phyloP scores from a whole-genome alignment of 2,329 filamentous ascomycete species.

The Fusarium nanum region DNA sequence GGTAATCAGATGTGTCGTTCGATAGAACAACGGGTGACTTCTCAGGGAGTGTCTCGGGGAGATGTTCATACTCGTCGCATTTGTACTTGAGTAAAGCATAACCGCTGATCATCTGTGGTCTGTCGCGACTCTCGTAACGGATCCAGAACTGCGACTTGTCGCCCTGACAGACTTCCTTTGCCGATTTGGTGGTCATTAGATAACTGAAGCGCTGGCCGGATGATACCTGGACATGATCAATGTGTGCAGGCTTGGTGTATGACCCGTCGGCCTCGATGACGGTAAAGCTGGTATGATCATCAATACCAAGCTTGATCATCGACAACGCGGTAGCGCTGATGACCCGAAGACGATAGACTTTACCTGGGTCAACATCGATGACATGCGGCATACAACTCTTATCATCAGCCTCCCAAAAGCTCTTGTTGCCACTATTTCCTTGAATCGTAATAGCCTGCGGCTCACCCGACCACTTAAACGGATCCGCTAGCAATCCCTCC shows the following conservation, averaged over 20 bases:
- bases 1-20: slow-evolving; percentile 52
- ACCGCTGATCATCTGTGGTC: slow-evolving; percentile 17
- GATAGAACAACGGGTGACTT: slow-evolving; percentile 49
- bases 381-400: slow-evolving; percentile 27
- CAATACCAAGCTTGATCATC: slow-evolving; percentile 26
- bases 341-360: slow-evolving; percentile 21
- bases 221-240: slow-evolving; percentile 20
- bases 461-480: slow-evolving; percentile 70
- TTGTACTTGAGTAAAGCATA: slow-evolving; percentile 28
- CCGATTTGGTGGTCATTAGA: not conserved
- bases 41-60: slow-evolving; percentile 10
- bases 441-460: slow-evolving; percentile 52
- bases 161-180: not conserved
- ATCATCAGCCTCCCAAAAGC: slow-evolving; percentile 19
- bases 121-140: slow-evolving; percentile 31
- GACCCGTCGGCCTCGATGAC: slow-evolving; percentile 36
- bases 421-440: slow-evolving; percentile 34
- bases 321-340: slow-evolving; percentile 27
- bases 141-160: slow-evolving; percentile 22
- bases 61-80: not conserved
- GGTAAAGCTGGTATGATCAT: not conserved
- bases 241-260: slow-evolving; percentile 16
- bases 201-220: slow-evolving; percentile 35
- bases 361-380: slow-evolving; percentile 18
- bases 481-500: slow-evolving; percentile 58